A percentile compares a stretch with the other conserved stretches of the same genome.
Conservation (phyloP, 2,329 filamentous ascomycete genomes). For the Pyricularia sp. region DNA sequence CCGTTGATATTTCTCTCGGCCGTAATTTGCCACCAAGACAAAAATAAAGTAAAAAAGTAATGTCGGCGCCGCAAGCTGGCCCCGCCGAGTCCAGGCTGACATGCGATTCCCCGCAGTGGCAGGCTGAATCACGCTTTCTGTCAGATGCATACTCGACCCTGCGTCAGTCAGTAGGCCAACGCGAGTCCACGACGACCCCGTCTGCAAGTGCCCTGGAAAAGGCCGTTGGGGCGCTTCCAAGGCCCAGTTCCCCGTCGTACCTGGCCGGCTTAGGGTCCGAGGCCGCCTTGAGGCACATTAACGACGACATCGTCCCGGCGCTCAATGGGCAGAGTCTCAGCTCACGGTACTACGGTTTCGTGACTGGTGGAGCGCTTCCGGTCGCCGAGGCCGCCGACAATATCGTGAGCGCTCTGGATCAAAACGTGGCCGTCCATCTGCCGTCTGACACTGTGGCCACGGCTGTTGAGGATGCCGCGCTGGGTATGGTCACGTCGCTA, state of each 20-base stretch:
- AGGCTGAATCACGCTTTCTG: slow-evolving; percentile 8
- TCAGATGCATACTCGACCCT: slow-evolving; percentile 10
- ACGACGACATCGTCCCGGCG: slow-evolving; percentile 36
- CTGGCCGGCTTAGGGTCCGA: slow-evolving; percentile 18
- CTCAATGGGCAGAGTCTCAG: slow-evolving; percentile 54
- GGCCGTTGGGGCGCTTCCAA: slow-evolving; percentile 28
- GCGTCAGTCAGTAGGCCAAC: slow-evolving; percentile 6
- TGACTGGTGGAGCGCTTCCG: slow-evolving; percentile 70
- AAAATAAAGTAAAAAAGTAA: not conserved
- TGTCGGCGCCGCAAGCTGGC: not conserved
- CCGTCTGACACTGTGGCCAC: slow-evolving; percentile 64
- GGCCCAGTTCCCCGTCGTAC: slow-evolving; percentile 15
- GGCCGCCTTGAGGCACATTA: slow-evolving; percentile 29
- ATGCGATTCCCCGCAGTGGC: slow-evolving; percentile 4
- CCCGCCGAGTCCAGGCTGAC: not conserved
- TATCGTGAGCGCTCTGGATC: slow-evolving; percentile 67
- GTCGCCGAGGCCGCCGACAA: slow-evolving; percentile 73
- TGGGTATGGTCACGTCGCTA: slow-evolving; percentile 56
- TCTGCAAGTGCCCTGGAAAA: slow-evolving; percentile 15
- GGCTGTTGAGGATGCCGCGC: slow-evolving; percentile 58
- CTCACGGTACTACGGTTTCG: slow-evolving; percentile 73
- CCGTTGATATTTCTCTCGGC: not conserved
- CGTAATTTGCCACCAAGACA: not conserved
- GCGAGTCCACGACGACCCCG: slow-evolving; percentile 34
- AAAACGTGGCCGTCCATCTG: slow-evolving; percentile 75